Percentiles rank a stretch among this genome's conserved stretches.
phyloP scores from a whole-genome alignment of 176 grass and related monocot genomes.

The Zea luxurians region DNA sequence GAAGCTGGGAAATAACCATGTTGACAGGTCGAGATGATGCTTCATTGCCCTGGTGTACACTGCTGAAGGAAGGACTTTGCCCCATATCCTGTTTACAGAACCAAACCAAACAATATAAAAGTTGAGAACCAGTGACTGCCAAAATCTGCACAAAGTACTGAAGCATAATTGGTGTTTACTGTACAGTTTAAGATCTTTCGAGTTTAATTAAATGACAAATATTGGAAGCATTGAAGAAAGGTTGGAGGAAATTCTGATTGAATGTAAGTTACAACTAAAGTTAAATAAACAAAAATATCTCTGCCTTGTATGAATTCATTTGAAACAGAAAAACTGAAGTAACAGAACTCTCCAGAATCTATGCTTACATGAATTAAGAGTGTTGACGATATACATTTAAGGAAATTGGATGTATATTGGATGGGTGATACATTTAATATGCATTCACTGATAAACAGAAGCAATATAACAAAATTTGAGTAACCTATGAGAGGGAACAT shows the following conservation, averaged over 20 bases:
- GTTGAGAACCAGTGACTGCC: background rate
- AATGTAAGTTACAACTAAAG: background rate
- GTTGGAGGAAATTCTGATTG: background rate
- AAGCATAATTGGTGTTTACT: background rate
- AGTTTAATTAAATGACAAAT: background rate
- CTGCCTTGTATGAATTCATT: background rate
- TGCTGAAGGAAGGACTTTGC: slow-evolving; percentile 52
- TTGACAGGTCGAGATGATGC: slow-evolving; percentile 44
- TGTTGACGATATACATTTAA: background rate
- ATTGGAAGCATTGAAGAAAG: background rate
- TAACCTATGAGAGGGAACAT: background rate
- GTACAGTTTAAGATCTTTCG: background rate
- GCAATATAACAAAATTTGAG: background rate
- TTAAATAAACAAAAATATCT: background rate
- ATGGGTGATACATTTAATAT: background rate
- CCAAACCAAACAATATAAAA: background rate
- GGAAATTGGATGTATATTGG: background rate
- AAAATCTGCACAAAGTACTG: background rate
- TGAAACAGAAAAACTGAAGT: background rate
- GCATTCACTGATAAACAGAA: background rate
- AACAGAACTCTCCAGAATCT: slow-evolving; percentile 6
- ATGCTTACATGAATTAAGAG: background rate
- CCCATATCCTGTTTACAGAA: slow-evolving; percentile 53
- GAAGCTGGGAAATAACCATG: slow-evolving; percentile 51
- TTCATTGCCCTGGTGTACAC: slow-evolving; percentile 47